Evolutionary conservation across 1,284 basidiomycete species (phyloP).

Genomic region (Tylopilus sp.): DNA sequence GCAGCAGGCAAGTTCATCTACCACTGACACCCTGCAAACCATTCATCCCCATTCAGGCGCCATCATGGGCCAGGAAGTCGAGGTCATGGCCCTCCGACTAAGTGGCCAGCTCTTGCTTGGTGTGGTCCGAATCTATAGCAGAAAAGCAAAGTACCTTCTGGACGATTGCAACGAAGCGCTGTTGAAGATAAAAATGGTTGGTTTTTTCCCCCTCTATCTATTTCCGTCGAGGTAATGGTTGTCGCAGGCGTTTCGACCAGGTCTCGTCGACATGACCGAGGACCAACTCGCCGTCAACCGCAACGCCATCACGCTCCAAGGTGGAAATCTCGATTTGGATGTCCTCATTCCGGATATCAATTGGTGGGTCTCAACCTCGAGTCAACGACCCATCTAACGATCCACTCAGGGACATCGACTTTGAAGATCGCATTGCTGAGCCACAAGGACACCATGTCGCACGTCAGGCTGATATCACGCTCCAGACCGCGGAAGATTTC

Average conservation of each 20-base stretch:
- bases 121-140: conserved; percentile 95
- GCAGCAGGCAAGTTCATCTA: conserved; percentile 71
- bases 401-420: conserved; percentile 65
- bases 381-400: background rate
- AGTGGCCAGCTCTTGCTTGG: conserved; percentile 95
- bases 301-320: conserved; percentile 82
- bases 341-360: conserved; percentile 79
- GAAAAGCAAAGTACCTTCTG: conserved; percentile 95
- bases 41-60: conserved; percentile 52
- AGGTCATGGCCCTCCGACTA: conserved; percentile 88
- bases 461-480: conserved; percentile 79
- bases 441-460: conserved; percentile 78
- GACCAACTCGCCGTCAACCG: conserved; percentile 86
- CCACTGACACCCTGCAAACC: background rate
- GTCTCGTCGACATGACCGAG: conserved; percentile 91
- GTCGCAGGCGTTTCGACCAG: conserved; percentile 85
- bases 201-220: conserved; percentile 8
- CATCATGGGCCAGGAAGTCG: conserved; percentile 85
- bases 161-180: conserved; percentile 98
- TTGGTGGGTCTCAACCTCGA: conserved; percentile 46
- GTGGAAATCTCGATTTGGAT: conserved; percentile 70
- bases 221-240: conserved; percentile 6
- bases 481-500: conserved; percentile 67
- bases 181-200: conserved; percentile 91
- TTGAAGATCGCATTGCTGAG: conserved; percentile 63